Evolutionary conservation across 257 asterid genomes (phyloP).

Genomic region (Primulina huaijiensis): DNA sequence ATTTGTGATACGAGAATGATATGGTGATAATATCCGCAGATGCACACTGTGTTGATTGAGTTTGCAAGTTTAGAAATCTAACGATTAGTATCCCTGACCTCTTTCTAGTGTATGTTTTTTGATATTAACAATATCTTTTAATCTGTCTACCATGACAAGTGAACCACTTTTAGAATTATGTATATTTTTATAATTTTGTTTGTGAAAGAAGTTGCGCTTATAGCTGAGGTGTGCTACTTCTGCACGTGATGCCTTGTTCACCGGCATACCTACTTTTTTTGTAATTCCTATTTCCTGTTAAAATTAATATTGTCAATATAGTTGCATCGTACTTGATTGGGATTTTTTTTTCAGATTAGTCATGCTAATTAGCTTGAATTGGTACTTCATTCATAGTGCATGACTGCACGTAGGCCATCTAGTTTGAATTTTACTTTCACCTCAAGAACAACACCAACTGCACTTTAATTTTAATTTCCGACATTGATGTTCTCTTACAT

Average conservation of each 20-base stretch:
- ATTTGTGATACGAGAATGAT: slow-evolving; percentile 16
- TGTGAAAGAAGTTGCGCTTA: slow-evolving; percentile 9
- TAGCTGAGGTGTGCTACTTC: slow-evolving; percentile 22
- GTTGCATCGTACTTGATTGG: neutral
- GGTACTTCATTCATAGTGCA: neutral
- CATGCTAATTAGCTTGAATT: neutral
- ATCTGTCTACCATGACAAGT: slow-evolving; percentile 12
- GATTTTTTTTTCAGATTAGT: slow-evolving; percentile 11
- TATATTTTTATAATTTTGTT: slow-evolving; percentile 5
- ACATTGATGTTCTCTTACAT: neutral
- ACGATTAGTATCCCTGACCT: slow-evolving; percentile 24
- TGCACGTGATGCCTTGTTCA: neutral
- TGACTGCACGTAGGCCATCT: neutral
- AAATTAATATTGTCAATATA: neutral
- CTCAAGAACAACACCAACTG: neutral
- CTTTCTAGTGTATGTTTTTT: slow-evolving; percentile 12
- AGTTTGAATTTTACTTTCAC: neutral
- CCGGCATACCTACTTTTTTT: neutral
- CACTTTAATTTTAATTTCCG: neutral
- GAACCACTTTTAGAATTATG: slow-evolving; percentile 11
- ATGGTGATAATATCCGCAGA: slow-evolving; percentile 25
- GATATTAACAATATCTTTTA: slow-evolving; percentile 7
- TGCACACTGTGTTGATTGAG: slow-evolving; percentile 25
- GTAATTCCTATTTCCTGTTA: neutral
- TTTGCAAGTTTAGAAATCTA: slow-evolving; percentile 28